Base-by-base conservation (phyloP, 2,329 filamentous ascomycete genomes). In the Xylariales sp. region DNA sequence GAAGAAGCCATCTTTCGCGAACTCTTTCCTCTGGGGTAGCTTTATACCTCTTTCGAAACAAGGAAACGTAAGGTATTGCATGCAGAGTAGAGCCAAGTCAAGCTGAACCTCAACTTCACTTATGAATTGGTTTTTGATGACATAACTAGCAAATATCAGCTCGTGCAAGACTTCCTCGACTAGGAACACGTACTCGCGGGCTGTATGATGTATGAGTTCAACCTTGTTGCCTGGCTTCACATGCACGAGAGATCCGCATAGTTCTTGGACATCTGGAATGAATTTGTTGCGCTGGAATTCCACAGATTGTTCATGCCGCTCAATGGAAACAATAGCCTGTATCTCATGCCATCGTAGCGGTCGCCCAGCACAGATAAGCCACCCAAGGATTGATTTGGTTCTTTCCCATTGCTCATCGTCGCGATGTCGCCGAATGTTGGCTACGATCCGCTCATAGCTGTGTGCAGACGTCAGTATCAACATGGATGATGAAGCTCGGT, bases 271-370 rank as follows among this genome's bases (percentile, higher is more conserved):
- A 28, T 62, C 49, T 1, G 52, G 32, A 1, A 47, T 45, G 3
- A 67, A 34, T 2, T 40, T 36, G 7, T 50, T 22, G 12, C 54
- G 53, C 11, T 62, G 48, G 9, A 55, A 50, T 4, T 38, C 40
- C 2, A 49, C 37, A 5, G 27, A 29, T 2, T 21, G n/a, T 4
- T 19, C 53, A 11, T 46, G 24, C 4, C 36, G n/a, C 10, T 41
- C 32, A 2, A 66, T 54, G 3, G 61, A 53, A 7, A 63, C 47
- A 6, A 60, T 57, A 5, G 60, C 60, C 32, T 68, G 57, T 5
- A 71, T 57, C 42, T 71, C 68, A 38, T 67, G 55, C 59, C 58
- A 62, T 40, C 62, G 62, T 0, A 72, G 51, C 0, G 65, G 56
- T 0, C 68, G 55, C 34, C 60, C 63, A 1, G 65, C 61, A 38